Evolutionary conservation across 2,329 filamentous ascomycete species (phyloP).

Genomic region (Epichloe bromicola): DNA sequence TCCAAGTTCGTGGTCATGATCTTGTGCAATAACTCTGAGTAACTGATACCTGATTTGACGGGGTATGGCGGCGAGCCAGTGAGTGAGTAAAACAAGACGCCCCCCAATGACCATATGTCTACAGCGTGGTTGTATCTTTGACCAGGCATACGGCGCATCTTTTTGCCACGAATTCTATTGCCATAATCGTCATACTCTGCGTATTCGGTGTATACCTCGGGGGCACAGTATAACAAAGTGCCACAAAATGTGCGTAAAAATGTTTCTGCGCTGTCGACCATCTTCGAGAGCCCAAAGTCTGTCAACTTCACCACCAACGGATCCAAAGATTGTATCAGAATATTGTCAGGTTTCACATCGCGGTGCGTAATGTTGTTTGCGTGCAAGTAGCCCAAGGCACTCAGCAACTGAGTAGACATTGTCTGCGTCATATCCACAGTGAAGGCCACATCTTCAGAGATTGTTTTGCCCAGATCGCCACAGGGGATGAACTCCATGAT

Average conservation of each 20-base stretch:
- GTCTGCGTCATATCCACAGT: conserved; percentile 54
- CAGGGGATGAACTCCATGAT: conserved; percentile 86
- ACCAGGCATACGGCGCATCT: conserved; percentile 42
- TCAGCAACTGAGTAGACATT: conserved; percentile 65
- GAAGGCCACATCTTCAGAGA: conserved; percentile 49
- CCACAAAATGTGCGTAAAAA: conserved; percentile 95
- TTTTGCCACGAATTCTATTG: conserved; percentile 49
- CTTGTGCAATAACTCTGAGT: conserved; percentile 66
- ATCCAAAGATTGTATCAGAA: conserved; percentile 60
- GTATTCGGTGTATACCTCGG: conserved; percentile 80
- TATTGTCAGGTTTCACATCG: conserved; percentile 98
- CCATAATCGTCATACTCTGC: conserved; percentile 55
- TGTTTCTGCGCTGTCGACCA: conserved; percentile 78
- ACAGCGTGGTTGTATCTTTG: conserved; percentile 81
- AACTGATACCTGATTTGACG: conserved; percentile 60
- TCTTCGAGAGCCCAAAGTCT: conserved; percentile 93
- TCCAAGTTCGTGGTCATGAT: conserved; percentile 74
- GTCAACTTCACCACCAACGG: conserved; percentile 82
- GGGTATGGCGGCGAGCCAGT: conserved; percentile 70
- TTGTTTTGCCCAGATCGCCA: conserved; percentile 69
- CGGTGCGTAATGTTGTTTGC: conserved; percentile 83
- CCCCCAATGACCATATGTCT: conserved; percentile 92
- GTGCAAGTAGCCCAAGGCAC: conserved; percentile 79
- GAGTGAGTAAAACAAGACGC: conserved; percentile 80
- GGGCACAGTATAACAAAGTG: conserved; percentile 88